Conservation (phyloP, 1,284 basidiomycete genomes). For the Ustilago loliicola region DNA sequence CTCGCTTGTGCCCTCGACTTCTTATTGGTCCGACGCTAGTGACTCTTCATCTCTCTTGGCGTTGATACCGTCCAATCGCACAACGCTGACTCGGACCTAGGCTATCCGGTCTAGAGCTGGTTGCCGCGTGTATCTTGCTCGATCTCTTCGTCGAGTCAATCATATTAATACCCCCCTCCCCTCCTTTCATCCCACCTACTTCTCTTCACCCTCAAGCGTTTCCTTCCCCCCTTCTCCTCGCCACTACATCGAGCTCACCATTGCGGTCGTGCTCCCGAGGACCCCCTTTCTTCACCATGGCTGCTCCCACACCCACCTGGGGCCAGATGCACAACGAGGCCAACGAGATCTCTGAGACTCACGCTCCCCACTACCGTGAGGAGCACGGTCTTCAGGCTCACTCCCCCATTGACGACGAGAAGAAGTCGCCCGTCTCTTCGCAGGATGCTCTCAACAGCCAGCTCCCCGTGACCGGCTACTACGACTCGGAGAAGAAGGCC, state of each 20-base stretch:
- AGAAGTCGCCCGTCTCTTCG: constrained; percentile 48
- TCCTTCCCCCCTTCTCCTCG: background rate
- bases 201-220: constrained; percentile 6
- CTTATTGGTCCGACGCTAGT: constrained; percentile 19
- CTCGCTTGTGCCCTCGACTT: background rate
- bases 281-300: constrained; percentile 24
- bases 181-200: background rate
- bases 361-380: constrained; percentile 42
- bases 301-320: constrained; percentile 45
- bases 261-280: constrained; percentile 5
- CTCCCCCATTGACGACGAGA: constrained; percentile 38
- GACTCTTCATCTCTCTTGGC: constrained; percentile 1
- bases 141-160: background rate
- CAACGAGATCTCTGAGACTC: constrained; percentile 52
- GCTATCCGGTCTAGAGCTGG: constrained; percentile 8
- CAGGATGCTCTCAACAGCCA: constrained; percentile 35
- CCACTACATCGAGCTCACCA: constrained; percentile 10
- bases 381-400: constrained; percentile 33
- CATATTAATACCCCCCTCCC: constrained; percentile 27
- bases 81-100: constrained; percentile 21
- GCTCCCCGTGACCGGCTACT: constrained; percentile 45
- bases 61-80: background rate
- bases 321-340: constrained; percentile 51
- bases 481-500: constrained; percentile 49
- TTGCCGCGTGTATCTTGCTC: background rate